Base-by-base conservation (phyloP, 2,329 filamentous ascomycete genomes). In the Stagonosporopsis tanaceti region DNA sequence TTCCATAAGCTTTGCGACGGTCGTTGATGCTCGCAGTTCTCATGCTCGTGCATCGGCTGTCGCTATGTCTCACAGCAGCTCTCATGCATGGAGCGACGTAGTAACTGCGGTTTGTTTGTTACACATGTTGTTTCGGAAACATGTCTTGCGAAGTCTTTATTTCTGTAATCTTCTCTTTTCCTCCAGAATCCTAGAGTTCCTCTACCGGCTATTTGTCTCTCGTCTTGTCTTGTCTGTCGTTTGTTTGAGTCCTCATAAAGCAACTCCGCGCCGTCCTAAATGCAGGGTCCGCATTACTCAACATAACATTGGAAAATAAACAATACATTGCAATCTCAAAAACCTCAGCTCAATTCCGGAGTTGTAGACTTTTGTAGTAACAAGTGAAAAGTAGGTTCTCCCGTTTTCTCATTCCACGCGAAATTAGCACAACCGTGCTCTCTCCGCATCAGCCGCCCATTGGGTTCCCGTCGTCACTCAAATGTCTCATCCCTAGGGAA, bases 21-120 rank as follows among this genome's bases (percentile, higher is more conserved):
- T 25, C 11, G 30, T 4, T 3, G 8, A 2, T 35, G 38, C 17
- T 27, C 6, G 17, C 6, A 14, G 15, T 30, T 15, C 40, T 20
- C 25, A 57, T 34, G 59, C 53, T 56, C 54, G 63, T 61, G 62
- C 65, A 58, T 56, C 50, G 56, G 54, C 48, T 51, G 50, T 55
- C 50, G 51, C 57, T 61, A 60, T 62, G 65, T 68, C 61, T 61
- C 60, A 66, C 65, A 34, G 58, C 64, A 60, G 59, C 61, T 60
- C 60, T 58, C 57, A 57, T 42, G 59, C 60, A 55, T 50, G 52
- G 46, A 40, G 38, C 50, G 47, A 50, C 47, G 42, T 25, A 32
- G 42, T 34, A 30, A 40, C 22, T 32, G 32, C 44, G 57, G 48
- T 63, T 64, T 69, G 64, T 68, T 68, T 69, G 67, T 68, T 61